A percentile compares a stretch with the other conserved stretches of the same genome.
Evolutionary conservation across 2,329 filamentous ascomycete species (phyloP).

Genomic region (Zymoseptoria pseudotritici): DNA sequence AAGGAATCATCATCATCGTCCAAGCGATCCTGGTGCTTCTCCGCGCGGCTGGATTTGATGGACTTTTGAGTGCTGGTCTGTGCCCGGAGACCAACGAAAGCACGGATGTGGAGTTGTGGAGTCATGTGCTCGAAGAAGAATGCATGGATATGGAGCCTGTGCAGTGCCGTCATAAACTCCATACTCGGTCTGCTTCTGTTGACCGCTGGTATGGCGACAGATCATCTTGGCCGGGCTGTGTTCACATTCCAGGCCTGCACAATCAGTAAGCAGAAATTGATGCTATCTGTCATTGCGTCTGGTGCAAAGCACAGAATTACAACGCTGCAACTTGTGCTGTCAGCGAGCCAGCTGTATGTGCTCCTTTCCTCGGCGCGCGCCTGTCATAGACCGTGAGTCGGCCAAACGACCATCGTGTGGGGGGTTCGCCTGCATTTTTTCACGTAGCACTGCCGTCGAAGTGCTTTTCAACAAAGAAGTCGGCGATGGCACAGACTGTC

Average conservation of each 20-base stretch:
- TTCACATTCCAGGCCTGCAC: neutral
- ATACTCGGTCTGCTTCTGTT: neutral
- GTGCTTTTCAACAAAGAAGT: too few relatives aligned
- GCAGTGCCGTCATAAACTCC: neutral
- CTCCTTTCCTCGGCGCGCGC: neutral
- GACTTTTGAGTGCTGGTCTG: neutral
- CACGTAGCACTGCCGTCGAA: neutral
- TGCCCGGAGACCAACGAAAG: neutral
- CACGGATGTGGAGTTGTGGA: neutral
- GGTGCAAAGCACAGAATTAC: neutral
- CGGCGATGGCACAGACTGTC: too few relatives aligned
- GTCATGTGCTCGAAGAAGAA: neutral
- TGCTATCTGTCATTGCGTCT: neutral
- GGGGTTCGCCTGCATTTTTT: neutral
- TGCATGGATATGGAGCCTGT: neutral
- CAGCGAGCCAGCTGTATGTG: neutral
- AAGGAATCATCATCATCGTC: neutral
- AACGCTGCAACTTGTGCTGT: neutral
- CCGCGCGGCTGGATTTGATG: neutral
- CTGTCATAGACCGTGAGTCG: neutral
- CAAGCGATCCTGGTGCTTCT: neutral
- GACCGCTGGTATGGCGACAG: neutral
- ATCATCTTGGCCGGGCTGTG: neutral
- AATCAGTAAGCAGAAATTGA: neutral
- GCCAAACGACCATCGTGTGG: neutral